Conservation (phyloP, 495 filamentous ascomycete species). For the Penicillium fimorum region DNA sequence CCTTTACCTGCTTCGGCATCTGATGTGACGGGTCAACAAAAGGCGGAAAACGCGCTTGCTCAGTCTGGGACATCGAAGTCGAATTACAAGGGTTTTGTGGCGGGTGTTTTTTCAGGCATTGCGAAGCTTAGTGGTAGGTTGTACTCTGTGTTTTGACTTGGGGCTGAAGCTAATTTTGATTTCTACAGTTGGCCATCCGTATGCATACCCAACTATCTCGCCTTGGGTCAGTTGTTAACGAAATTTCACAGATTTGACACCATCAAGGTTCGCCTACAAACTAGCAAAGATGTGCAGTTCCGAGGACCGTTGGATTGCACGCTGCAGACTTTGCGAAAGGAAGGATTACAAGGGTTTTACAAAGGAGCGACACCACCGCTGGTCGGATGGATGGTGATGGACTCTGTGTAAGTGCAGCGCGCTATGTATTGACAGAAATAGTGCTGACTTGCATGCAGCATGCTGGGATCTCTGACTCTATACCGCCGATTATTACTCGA, state of each 20-base stretch:
- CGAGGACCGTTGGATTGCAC: slow-evolving; percentile 84
- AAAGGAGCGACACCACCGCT: slow-evolving; percentile 87
- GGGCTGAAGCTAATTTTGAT: slow-evolving; percentile 15
- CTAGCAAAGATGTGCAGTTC: slow-evolving; percentile 74
- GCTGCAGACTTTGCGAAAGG: slow-evolving; percentile 72
- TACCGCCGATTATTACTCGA: slow-evolving; percentile 80
- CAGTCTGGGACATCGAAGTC: slow-evolving; percentile 26
- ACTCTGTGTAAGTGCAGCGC: slow-evolving; percentile 60
- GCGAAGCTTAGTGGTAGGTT: slow-evolving; percentile 79
- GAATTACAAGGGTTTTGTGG: slow-evolving; percentile 90
- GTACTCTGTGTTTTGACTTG: not conserved
- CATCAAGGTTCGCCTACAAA: slow-evolving; percentile 93
- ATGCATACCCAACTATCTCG: slow-evolving; percentile 23
- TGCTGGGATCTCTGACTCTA: slow-evolving; percentile 88
- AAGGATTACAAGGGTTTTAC: slow-evolving; percentile 77
- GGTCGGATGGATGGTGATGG: slow-evolving; percentile 98
- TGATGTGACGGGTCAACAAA: slow-evolving; percentile 12
- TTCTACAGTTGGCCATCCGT: slow-evolving; percentile 64
- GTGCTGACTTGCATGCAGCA: slow-evolving; percentile 41
- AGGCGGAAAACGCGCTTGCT: slow-evolving; percentile 13
- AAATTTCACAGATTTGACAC: slow-evolving; percentile 71
- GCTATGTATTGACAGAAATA: not conserved
- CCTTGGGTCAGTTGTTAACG: not conserved
- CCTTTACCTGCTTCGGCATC: slow-evolving; percentile 19
- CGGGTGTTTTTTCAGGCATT: slow-evolving; percentile 89